Evolutionary conservation across 2,329 filamentous ascomycete species (phyloP).

Genomic region (Trichoderma asperellum): DNA sequence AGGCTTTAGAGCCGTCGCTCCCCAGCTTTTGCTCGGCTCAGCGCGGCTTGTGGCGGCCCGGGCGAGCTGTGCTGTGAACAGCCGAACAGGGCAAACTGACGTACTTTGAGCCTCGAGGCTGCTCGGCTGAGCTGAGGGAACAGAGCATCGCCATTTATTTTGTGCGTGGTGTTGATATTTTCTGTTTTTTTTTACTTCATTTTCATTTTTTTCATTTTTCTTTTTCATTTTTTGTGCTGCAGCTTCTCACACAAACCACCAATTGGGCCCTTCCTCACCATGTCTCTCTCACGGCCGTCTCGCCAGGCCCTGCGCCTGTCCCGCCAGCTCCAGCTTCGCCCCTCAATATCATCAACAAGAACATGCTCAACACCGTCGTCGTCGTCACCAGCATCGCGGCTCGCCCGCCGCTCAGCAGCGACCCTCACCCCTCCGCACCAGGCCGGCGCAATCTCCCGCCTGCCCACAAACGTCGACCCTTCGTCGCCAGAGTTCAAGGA

Average conservation of each 20-base stretch:
- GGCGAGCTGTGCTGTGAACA: constrained; percentile 18
- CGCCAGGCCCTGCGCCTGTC: constrained; percentile 50
- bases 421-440: constrained; percentile 82
- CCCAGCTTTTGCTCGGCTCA: constrained; percentile 34
- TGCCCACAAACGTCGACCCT: constrained; percentile 76
- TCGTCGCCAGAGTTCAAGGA: constrained; percentile 78
- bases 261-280: constrained; percentile 35
- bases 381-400: background rate
- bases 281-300: constrained; percentile 54
- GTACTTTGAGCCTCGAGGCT: constrained; percentile 25
- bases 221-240: background rate
- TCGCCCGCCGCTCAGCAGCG: constrained; percentile 55
- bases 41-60: constrained; percentile 51
- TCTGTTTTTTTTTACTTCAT: no score
- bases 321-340: constrained; percentile 42
- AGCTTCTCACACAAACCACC: background rate
- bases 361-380: background rate
- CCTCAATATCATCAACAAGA: constrained; percentile 30
- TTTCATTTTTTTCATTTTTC: background rate
- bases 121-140: background rate
- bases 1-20: constrained; percentile 22
- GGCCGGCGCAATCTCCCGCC: constrained; percentile 78
- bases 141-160: background rate
- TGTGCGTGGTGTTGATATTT: background rate
- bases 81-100: constrained; percentile 11